Evolutionary conservation across 164 flowering plant genomes (phyloP).

Genomic region (Piper betle): DNA sequence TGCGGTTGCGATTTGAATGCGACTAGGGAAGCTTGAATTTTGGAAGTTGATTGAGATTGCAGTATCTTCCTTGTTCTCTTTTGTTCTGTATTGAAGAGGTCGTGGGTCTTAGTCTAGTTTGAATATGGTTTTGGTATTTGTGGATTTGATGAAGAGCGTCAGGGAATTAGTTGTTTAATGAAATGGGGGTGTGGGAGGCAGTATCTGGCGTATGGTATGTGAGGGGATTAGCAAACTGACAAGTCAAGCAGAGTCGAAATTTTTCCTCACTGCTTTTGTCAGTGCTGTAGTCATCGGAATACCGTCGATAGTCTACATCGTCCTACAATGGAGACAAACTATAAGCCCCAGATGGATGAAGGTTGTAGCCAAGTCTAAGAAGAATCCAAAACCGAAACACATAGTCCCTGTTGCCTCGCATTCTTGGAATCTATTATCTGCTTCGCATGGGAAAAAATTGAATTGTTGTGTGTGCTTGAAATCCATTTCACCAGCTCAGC

Average conservation of each 20-base stretch:
- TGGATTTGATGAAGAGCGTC: neutral
- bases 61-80: too few relatives aligned
- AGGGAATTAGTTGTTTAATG: neutral
- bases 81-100: too few relatives aligned
- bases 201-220: conserved; percentile 14
- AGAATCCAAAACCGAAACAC: conserved; percentile 56
- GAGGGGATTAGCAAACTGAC: conserved; percentile 32
- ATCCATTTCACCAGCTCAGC: conserved; percentile 56
- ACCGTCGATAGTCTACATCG: conserved; percentile 63
- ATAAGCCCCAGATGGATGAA: conserved; percentile 82
- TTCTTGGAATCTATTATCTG: conserved; percentile 60
- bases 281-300: conserved; percentile 64
- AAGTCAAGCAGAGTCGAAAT: conserved; percentile 41
- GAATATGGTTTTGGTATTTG: conserved; percentile 36
- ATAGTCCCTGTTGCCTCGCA: conserved; percentile 62
- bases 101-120: too few relatives aligned
- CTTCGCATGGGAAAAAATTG: conserved; percentile 64
- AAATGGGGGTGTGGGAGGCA: conserved; percentile 45
- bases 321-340: conserved; percentile 90
- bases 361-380: conserved; percentile 86
- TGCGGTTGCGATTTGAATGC: too few relatives aligned
- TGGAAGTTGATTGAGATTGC: too few relatives aligned
- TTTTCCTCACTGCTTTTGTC: conserved; percentile 50
- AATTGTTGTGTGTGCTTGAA: conserved; percentile 92
- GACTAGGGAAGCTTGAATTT: too few relatives aligned